Evolutionary conservation across 257 asterid genomes (phyloP), one percentile per base, ranked within the genome.

Genomic region (Lavandula angustifolia): DNA sequence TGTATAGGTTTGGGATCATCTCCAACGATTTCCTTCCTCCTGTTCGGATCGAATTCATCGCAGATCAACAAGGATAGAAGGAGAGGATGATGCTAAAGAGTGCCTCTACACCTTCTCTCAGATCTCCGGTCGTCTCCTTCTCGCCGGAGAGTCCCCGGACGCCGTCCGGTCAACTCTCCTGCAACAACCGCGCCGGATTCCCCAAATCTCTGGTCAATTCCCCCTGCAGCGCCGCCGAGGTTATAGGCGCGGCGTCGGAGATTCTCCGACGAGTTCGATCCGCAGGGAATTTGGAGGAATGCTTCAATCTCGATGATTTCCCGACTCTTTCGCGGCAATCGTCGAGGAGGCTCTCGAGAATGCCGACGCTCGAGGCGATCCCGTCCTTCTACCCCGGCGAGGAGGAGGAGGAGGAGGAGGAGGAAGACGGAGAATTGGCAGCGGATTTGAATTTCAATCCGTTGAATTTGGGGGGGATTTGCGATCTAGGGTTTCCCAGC

Each of bases 31-130:
- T 31, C 2, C 4, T 32, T 29, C 33, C 31, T 53, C 13, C 4
- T 22, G 16, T 11, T 29, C n/a, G n/a, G n/a, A n/a, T n/a, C 9
- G 2, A 4, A 3, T 29, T 9, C 1, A 0, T 7, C 7, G 12
- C 5, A 9, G 13, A 4, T 54, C 3, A 5, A 7, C 33, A 3
- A 34, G 29, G n/a, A n/a, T n/a, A n/a, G 47, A 58, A 54, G 62
- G 27, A 74, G 40, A 52, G n/a, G 16, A 87, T 85, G 95, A 16
- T 89, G 75, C 62, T 89, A 35, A 79, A 89, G 66, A 89, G 97
- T 69, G 81, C 97, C 43, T 89, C 97, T 2, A 87, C 97, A 1
- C 95, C 97, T 12, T 66, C 83, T 52, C 95, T 89, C 52, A 82
- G 87, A 72, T 85, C 96, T 22, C 78, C 80, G 33, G 76, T 84